Conservation (phyloP, 176 grass and related monocot genomes). For the Chrysopogon serrulatus region DNA sequence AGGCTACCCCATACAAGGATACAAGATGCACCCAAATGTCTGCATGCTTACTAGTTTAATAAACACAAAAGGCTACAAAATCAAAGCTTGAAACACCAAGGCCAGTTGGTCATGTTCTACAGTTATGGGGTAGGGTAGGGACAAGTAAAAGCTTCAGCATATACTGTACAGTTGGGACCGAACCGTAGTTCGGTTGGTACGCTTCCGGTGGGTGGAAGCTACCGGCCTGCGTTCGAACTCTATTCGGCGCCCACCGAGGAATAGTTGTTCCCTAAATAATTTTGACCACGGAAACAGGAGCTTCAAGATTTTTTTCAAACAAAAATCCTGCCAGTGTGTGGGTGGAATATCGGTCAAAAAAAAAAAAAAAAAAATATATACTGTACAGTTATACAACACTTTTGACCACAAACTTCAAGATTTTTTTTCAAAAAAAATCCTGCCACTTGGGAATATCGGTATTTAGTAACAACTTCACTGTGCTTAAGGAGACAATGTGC, state of each 20-base stretch:
- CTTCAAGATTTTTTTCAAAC: too few species aligned
- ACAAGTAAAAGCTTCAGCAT: neutral
- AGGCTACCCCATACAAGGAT: constrained; percentile 37
- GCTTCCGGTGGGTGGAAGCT: too few species aligned
- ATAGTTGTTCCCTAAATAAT: too few species aligned
- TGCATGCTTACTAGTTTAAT: constrained; percentile 16
- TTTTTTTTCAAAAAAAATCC: neutral
- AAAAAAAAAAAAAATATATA: too few species aligned
- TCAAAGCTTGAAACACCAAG: neutral
- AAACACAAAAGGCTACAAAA: constrained; percentile 27
- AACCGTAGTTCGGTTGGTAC: too few species aligned
- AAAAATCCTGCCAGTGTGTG: too few species aligned
- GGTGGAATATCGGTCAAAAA: too few species aligned
- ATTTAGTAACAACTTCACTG: neutral
- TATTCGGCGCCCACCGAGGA: too few species aligned
- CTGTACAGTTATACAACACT: too few species aligned
- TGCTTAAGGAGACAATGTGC: neutral
- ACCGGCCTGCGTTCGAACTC: too few species aligned
- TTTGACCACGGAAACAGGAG: too few species aligned
- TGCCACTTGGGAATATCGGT: neutral
- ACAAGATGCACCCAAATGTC: constrained; percentile 6
- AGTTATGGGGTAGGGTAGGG: neutral
- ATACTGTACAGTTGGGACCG: too few species aligned
- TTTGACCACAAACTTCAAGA: neutral
- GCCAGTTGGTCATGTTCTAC: constrained; percentile 20